Evolutionary conservation across 2,329 filamentous ascomycete species (phyloP).

Genomic region (Eutypella sp.): DNA sequence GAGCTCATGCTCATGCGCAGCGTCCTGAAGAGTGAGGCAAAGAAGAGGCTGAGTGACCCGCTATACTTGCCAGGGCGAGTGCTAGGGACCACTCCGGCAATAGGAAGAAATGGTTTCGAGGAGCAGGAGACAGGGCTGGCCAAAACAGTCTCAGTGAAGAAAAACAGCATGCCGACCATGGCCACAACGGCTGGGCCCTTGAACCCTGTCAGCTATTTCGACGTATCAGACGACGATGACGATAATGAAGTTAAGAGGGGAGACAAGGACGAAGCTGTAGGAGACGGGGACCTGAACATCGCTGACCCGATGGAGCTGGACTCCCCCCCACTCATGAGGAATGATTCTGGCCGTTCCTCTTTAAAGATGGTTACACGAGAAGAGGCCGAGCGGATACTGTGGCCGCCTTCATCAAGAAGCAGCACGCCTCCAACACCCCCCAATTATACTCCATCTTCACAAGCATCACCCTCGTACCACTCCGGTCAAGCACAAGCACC

Average conservation of each 20-base stretch:
- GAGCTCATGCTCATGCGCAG: constrained; percentile 32
- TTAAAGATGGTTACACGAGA: constrained; percentile 17
- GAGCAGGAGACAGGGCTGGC: not conserved
- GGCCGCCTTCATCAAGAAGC: constrained; percentile 3
- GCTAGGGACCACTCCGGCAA: not conserved
- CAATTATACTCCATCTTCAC: too few relatives aligned
- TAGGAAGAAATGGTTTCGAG: not conserved
- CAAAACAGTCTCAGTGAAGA: too few relatives aligned
- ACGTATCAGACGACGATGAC: not conserved
- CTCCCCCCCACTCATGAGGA: too few relatives aligned
- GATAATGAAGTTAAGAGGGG: not conserved
- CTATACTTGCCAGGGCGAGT: not conserved
- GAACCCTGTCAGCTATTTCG: not conserved
- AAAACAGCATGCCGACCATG: too few relatives aligned
- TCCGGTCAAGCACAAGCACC: not conserved
- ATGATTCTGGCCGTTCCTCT: constrained; percentile 1
- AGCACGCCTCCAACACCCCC: not conserved
- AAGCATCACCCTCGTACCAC: too few relatives aligned
- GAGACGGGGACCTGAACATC: not conserved
- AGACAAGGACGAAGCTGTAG: not conserved
- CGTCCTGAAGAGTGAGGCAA: constrained; percentile 16
- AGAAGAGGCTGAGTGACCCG: constrained; percentile 4
- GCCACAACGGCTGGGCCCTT: not conserved
- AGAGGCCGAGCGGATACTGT: constrained; percentile 23
- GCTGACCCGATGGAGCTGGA: not conserved